These are phyloP conservation scores for Solanum boliviense DNA, from an alignment of 257 asterid species.

Conservation along the genomic window DNA sequence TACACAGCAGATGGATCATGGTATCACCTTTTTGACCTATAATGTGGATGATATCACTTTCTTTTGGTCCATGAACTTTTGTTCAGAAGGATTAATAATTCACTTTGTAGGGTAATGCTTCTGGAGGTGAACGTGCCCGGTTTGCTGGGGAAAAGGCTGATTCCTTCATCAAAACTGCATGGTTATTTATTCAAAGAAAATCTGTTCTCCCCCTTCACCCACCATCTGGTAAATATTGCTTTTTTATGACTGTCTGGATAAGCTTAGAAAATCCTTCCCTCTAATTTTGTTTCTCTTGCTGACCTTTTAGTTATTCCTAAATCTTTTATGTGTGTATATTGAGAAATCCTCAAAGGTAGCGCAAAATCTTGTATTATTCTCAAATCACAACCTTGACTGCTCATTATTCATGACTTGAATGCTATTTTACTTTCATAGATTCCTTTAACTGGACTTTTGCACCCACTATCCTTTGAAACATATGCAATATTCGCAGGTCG, in stretches of 20 bases:
- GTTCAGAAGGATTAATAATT: neutral
- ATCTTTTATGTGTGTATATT: neutral
- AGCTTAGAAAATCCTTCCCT: neutral
- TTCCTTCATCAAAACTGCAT: conserved; percentile 47
- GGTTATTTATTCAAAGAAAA: conserved; percentile 50
- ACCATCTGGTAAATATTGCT: conserved; percentile 37
- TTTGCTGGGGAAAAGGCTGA: conserved; percentile 58
- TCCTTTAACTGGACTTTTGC: neutral
- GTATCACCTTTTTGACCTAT: conserved; percentile 13
- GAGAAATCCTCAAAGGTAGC: too few species aligned
- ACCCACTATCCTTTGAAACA: neutral
- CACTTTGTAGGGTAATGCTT: conserved; percentile 73
- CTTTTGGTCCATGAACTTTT: neutral
- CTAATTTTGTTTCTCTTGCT: neutral
- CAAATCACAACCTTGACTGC: neutral
- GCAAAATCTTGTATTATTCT: neutral
- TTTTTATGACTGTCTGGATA: neutral
- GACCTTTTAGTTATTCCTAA: neutral
- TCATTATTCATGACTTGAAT: neutral
- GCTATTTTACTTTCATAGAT: neutral
- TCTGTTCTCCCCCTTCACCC: conserved; percentile 67
- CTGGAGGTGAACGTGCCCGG: conserved; percentile 94
- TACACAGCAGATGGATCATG: conserved; percentile 82
- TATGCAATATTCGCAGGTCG: neutral
- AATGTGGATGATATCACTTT: neutral